A percentile compares a stretch with the other conserved stretches of the same genome.
phyloP scores from a whole-genome alignment of 169 alveolate genomes.

The Babesia gibsoni region DNA sequence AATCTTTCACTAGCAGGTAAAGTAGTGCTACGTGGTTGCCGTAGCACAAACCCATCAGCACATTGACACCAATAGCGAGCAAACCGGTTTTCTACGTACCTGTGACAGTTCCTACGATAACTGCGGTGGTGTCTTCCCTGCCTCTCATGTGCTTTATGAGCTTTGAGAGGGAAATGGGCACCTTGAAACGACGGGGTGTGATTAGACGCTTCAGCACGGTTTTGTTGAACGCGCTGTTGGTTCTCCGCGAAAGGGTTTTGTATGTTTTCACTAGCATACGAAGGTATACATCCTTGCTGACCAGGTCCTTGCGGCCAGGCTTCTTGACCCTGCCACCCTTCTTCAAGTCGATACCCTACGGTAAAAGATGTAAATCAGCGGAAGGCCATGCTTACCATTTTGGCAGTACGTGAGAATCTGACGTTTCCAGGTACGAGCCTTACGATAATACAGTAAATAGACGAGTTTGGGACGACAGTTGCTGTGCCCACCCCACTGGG shows the following conservation, averaged over 20 bases:
- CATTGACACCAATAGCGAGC: too few species aligned
- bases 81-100: constrained; percentile 75
- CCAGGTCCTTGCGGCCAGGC: constrained; percentile 86
- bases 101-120: constrained; percentile 95
- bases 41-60: neutral
- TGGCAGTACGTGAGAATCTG: constrained; percentile 1
- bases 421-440: constrained; percentile 13
- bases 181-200: constrained; percentile 89
- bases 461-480: neutral
- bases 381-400: neutral
- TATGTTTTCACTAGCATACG: constrained; percentile 81
- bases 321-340: constrained; percentile 87
- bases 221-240: constrained; percentile 89
- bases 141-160: constrained; percentile 86
- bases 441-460: neutral
- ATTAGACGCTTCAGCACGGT: constrained; percentile 89
- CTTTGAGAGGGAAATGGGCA: constrained; percentile 92
- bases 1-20: neutral
- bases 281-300: constrained; percentile 86
- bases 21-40: neutral
- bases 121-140: constrained; percentile 90
- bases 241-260: constrained; percentile 91
- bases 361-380: neutral
- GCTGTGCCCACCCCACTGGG: constrained; percentile 37
- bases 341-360: constrained; percentile 84